Percentiles rank a stretch among this genome's conserved stretches.
Conservation (phyloP, 2,329 filamentous ascomycete species). For the Talaromyces sp. region DNA sequence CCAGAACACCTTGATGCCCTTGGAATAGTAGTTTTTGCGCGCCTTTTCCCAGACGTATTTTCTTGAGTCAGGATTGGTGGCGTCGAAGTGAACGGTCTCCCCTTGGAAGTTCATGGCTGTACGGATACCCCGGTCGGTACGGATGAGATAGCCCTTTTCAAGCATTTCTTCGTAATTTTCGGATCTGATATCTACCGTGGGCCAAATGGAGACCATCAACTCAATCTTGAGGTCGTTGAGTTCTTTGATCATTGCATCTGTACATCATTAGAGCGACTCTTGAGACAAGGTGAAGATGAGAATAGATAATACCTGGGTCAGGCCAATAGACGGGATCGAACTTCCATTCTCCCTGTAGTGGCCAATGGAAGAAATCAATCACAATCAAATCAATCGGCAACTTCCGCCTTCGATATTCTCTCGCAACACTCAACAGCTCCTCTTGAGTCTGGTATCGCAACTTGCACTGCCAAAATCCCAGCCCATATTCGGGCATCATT, state of each 20-base stretch:
- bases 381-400: constrained; percentile 65
- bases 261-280: neutral
- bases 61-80: constrained; percentile 60
- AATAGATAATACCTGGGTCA: constrained; percentile 49
- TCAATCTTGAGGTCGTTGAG: constrained; percentile 58
- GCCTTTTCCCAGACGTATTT: constrained; percentile 59
- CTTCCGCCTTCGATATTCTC: constrained; percentile 55
- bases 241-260: constrained; percentile 62
- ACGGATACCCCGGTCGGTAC: constrained; percentile 58
- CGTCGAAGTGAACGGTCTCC: constrained; percentile 60
- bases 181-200: constrained; percentile 58
- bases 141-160: constrained; percentile 58
- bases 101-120: constrained; percentile 59
- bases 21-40: constrained; percentile 59
- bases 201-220: constrained; percentile 69
- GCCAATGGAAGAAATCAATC: constrained; percentile 67
- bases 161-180: constrained; percentile 63
- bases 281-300: neutral
- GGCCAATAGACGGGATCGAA: constrained; percentile 65
- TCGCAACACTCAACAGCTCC: constrained; percentile 57
- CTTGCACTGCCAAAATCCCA: constrained; percentile 69
- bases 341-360: constrained; percentile 63
- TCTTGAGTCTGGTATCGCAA: constrained; percentile 64
- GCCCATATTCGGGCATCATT: constrained; percentile 66
- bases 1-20: constrained; percentile 65